Evolutionary conservation across 768 basidiomycete species (phyloP).

Genomic region (Zangia roseola): DNA sequence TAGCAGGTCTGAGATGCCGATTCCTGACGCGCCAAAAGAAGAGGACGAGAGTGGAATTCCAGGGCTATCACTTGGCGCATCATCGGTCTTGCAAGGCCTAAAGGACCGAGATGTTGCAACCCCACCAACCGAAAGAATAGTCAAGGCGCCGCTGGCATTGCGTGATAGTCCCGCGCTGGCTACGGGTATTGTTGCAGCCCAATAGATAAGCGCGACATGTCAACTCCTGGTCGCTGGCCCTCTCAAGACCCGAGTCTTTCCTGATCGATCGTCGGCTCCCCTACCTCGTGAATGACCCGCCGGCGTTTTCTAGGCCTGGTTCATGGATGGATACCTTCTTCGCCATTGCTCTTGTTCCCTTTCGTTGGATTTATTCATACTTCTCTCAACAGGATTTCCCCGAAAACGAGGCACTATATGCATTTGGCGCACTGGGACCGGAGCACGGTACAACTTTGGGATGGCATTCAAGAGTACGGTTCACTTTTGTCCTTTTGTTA

Average conservation of each 20-base stretch:
- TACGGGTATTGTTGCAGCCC: slow-evolving; percentile 39
- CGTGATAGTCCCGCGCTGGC: slow-evolving; percentile 59
- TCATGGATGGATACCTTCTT: slow-evolving; percentile 12
- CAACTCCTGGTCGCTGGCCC: not conserved
- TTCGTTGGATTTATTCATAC: slow-evolving; percentile 34
- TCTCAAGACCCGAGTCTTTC: slow-evolving; percentile 1
- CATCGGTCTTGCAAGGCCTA: slow-evolving; percentile 34
- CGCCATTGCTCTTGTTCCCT: slow-evolving; percentile 12
- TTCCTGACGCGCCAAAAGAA: slow-evolving; percentile 32
- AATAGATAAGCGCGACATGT: slow-evolving; percentile 21
- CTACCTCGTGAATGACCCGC: not conserved
- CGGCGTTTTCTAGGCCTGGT: slow-evolving; percentile 2
- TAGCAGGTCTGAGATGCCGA: slow-evolving; percentile 41
- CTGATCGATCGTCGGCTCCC: too few relatives aligned
- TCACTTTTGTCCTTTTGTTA: not conserved
- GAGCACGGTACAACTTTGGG: slow-evolving; percentile 11
- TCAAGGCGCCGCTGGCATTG: slow-evolving; percentile 60
- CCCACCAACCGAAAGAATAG: slow-evolving; percentile 42
- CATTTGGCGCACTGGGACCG: slow-evolving; percentile 16
- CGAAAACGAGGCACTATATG: slow-evolving; percentile 21
- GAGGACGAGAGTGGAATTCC: slow-evolving; percentile 39
- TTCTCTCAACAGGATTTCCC: slow-evolving; percentile 30
- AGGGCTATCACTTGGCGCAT: slow-evolving; percentile 30
- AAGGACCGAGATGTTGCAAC: slow-evolving; percentile 37
- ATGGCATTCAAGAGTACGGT: slow-evolving; percentile 1